Base-by-base conservation (phyloP, 805 yeast species). In the Zygoascus biomembranicola region DNA sequence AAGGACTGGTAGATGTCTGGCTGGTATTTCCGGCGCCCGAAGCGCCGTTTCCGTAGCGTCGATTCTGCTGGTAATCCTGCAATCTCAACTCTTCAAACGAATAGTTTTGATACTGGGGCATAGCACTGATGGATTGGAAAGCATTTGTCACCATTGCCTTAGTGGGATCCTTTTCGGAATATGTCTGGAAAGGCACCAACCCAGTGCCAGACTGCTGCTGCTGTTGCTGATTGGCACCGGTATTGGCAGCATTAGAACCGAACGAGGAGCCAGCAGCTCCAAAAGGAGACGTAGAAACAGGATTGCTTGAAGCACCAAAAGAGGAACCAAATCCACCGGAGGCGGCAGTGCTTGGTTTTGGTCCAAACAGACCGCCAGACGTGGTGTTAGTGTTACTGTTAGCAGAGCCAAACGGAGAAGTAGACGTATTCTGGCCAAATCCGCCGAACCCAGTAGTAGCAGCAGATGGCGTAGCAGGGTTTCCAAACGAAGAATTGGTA, bases 51-150 rank as follows among this genome's bases (percentile, higher is more conserved):
- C 87, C 90, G 57, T 59, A 80, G 56, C 80, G 77, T 64, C 94
- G 77, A 52, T 80, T 80, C 58, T 82, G 86, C 61, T 81, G 80
- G 66, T 94, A 94, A 70, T 94, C 99, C 67, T 85, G 92, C 61
- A 78, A 73, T 65, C 99, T 79, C 68, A 94, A 78, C 66, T 94
- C 99, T 35, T 90, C 97, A 63, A 83, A 79, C 0, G 96, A 87
- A 62, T 69, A 87, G 61, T 82, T 82, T 61, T 77, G 78, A 66
- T 92, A 94, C 68, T 89, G 96, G 5, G 95, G 96, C 97, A 94
- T 90, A 46, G 87, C 79, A 10, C 87, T 74, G 57, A 94, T 85
- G 61, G 81, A 81, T 68, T 92, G 88, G 70, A 75, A 90, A 49
- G 75, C 70, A 52, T 81, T 82, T 19, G 75, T 72, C 9, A 72